Conservation (phyloP, 495 filamentous ascomycete genomes). For the Hypoxylon fuscum region DNA sequence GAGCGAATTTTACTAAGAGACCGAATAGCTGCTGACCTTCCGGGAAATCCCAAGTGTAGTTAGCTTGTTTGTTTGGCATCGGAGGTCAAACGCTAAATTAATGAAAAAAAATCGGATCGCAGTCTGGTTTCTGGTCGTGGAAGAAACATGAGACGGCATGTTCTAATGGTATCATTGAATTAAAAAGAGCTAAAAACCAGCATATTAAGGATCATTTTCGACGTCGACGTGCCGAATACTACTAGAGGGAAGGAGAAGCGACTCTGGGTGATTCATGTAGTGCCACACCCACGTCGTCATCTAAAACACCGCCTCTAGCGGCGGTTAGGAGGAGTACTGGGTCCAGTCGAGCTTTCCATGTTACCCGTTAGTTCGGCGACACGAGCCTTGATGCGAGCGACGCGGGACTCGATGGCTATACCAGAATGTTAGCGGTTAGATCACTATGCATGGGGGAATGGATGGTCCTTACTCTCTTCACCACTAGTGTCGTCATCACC, state of each 20-base stretch:
- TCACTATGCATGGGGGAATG: not conserved
- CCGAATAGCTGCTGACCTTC: slow-evolving; percentile 6
- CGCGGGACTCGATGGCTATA: slow-evolving; percentile 90
- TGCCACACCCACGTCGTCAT: slow-evolving; percentile 31
- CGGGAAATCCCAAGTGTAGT: slow-evolving; percentile 11
- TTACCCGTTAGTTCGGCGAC: slow-evolving; percentile 93
- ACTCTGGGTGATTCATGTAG: slow-evolving; percentile 17
- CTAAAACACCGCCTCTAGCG: slow-evolving; percentile 43
- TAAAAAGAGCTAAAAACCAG: slow-evolving; percentile 27
- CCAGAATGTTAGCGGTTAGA: slow-evolving; percentile 44
- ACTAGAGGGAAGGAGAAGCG: slow-evolving; percentile 13
- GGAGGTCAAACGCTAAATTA: slow-evolving; percentile 21
- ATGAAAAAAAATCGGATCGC: slow-evolving; percentile 24
- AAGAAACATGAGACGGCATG: slow-evolving; percentile 30
- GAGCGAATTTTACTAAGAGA: slow-evolving; percentile 26
- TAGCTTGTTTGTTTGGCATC: slow-evolving; percentile 6
- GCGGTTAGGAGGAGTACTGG: slow-evolving; percentile 41
- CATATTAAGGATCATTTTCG: slow-evolving; percentile 24
- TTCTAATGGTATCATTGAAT: slow-evolving; percentile 49
- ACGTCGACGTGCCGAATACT: slow-evolving; percentile 3
- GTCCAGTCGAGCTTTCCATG: slow-evolving; percentile 62
- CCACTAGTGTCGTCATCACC: slow-evolving; percentile 86
- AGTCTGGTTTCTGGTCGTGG: slow-evolving; percentile 30
- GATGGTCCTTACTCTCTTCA: slow-evolving; percentile 84
- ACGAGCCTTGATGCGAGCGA: slow-evolving; percentile 96